Base-by-base conservation (phyloP, 2,329 filamentous ascomycete species). In the Xylaria sp. region DNA sequence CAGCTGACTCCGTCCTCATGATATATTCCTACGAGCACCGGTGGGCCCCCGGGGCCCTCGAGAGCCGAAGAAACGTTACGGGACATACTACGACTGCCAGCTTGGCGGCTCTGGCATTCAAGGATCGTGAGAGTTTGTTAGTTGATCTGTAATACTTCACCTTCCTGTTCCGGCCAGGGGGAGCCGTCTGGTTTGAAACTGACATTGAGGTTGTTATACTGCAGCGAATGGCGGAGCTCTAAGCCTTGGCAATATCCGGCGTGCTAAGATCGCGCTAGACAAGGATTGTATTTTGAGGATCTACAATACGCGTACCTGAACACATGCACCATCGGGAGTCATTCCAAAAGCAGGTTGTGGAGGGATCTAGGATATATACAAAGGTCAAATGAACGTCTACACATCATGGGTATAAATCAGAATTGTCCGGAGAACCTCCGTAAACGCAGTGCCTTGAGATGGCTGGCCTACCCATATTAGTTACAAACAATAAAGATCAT, bases 361-460 rank as follows among this genome's bases (percentile, higher is more conserved):
- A 61, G 54, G 59, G 42, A 69, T 53, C 49, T 62, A 47, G 64
- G 22, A 45, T 39, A 53, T 22, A 20, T 33, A 15, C 15, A 29
- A 51, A 33, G 42, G 42, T 62, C 54, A 57, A 63, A 25, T 69
- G 36, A 54, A 69, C 45, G 36, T 15, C 10, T 39, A 36, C 10
- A 33, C 33, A 20, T 20, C 53, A 55, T 59, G 53, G 61, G 61
- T 47, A 31, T 54, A 20, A 17, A 13, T 25, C 31, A 51, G 22
- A 69, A 64, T 65, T 59, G 65, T 47, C 68, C 65, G 68, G 61
- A 69, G 65, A 69, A 42, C 65, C 47, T 69, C 68, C 68, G 68
- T 63, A 50, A 53, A 51, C 38, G 50, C 54, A 58, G 39, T 36
- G 27, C 20, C 31, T 58, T 53, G 22, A 25, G 33, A n/a, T 49